Base-by-base conservation (phyloP, 1,284 basidiomycete species). In the Ustilago xerochloae region DNA sequence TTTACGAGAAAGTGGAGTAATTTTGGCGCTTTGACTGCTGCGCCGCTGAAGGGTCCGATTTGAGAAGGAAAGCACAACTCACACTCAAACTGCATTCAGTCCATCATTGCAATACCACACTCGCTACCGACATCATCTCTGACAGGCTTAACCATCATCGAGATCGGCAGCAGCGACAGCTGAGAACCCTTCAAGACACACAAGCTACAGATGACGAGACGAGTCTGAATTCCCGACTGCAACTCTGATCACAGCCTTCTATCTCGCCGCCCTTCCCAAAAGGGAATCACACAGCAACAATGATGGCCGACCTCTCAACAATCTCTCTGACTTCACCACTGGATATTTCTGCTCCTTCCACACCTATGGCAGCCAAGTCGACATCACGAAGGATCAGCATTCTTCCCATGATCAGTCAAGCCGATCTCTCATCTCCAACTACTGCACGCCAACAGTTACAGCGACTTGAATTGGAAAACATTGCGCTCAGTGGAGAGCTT, bases 391-490 rank as follows among this genome's bases (percentile, higher is more conserved):
- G 65, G 6, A 63, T 62, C 53, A 54, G 39, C 28, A 58, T 55
- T 22, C 43, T 60, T 1, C 56, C 60, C 10, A 41, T 63, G 30
- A 22, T 30, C n/a, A n/a, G n/a, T 20, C 55, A 55, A 12, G 48
- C 56, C 28, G 52, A 60, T 15, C 43, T 58, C 3, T 48, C 58
- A 3, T 59, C 50, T 1, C 61, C 67, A 1, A 46, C 56, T 6
- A 38, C 35, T 12, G 62, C 53, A 7, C 16, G 20, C 1, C n/a
- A 47, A 7, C 46, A 48, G 8, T 18, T 64, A 5, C 52, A 61
- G 13, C 6, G 52, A 18, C 51, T 73, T 13, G 53, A 68, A 28
- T 43, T 73, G 4, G 70, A 73, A 13, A 73, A 67, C 18, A 29
- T 73, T 1, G 70, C 41, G 2, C 52, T 73, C 0, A 18, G 18